These are phyloP conservation scores for Pilobolus umbonatus DNA, from an alignment of 192 early-diverging fungal genomes.

Conservation along the genomic window DNA sequence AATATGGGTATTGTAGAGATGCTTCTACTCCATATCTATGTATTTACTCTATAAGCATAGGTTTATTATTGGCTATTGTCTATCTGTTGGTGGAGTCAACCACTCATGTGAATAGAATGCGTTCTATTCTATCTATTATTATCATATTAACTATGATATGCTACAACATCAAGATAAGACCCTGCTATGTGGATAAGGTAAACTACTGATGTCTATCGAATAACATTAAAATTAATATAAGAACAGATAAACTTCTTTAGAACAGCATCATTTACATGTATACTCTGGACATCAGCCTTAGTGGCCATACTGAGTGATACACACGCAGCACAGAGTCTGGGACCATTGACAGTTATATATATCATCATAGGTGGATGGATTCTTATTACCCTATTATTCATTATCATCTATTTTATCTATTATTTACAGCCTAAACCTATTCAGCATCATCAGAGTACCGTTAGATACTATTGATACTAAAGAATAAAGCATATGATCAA, in stretches of 20 bases:
- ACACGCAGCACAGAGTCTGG: constrained; percentile 32
- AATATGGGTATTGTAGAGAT: constrained; percentile 48
- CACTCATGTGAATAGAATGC: constrained; percentile 50
- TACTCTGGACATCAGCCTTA: constrained; percentile 63
- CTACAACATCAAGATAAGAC: constrained; percentile 65
- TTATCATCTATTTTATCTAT: constrained; percentile 32
- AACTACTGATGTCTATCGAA: neutral
- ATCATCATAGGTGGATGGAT: constrained; percentile 56
- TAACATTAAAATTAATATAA: neutral
- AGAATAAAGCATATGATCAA: too few relatives aligned
- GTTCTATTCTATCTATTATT: constrained; percentile 62
- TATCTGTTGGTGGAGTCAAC: constrained; percentile 59
- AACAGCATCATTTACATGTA: constrained; percentile 58
- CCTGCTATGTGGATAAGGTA: constrained; percentile 66
- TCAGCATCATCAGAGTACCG: too few relatives aligned
- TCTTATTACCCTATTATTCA: constrained; percentile 54
- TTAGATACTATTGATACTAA: too few relatives aligned
- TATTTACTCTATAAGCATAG: constrained; percentile 18
- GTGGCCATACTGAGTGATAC: constrained; percentile 61
- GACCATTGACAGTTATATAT: constrained; percentile 37
- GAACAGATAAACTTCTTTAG: constrained; percentile 66
- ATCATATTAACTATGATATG: constrained; percentile 68
- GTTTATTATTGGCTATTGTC: constrained; percentile 62
- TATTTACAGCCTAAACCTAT: constrained; percentile 23
- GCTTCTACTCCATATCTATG: too few relatives aligned